Percentiles rank a stretch among this genome's conserved stretches.
These are phyloP conservation scores for Pleurotus citrinopileatus DNA, from an alignment of 768 basidiomycete genomes.

Conservation along the genomic window DNA sequence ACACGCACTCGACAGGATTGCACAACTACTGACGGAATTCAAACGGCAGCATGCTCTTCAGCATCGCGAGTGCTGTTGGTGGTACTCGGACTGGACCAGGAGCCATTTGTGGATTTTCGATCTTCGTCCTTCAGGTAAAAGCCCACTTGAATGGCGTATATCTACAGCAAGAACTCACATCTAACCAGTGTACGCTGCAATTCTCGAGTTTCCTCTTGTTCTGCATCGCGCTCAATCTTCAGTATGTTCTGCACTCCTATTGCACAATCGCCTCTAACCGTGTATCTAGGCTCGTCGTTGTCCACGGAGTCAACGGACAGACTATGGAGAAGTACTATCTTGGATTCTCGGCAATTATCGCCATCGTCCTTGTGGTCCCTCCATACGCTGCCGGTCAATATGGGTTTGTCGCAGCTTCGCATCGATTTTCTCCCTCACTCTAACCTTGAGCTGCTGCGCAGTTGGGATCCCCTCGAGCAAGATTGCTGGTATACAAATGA, in stretches of 20 bases:
- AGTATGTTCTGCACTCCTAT: slow-evolving; percentile 12
- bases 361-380: slow-evolving; percentile 14
- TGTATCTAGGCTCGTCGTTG: slow-evolving; percentile 16
- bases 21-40: background rate
- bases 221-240: slow-evolving; percentile 20
- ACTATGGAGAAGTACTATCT: slow-evolving; percentile 19
- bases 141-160: background rate
- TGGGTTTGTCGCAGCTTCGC: slow-evolving; percentile 12
- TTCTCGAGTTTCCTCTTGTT: slow-evolving; percentile 20
- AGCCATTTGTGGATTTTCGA: slow-evolving; percentile 18
- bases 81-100: slow-evolving; percentile 10
- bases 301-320: slow-evolving; percentile 16
- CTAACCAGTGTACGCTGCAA: slow-evolving; percentile 16
- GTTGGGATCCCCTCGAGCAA: slow-evolving; percentile 19
- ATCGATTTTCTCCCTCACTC: background rate
- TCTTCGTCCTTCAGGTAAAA: slow-evolving; percentile 19
- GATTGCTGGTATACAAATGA: slow-evolving; percentile 22
- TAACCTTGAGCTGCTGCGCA: background rate
- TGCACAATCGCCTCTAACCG: background rate
- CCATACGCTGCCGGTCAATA: slow-evolving; percentile 21
- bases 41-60: slow-evolving; percentile 17
- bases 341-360: background rate
- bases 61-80: slow-evolving; percentile 18
- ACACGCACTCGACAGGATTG: background rate
- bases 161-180: background rate